Base-by-base conservation (phyloP, 495 filamentous ascomycete species). In the Echria macrotheca region DNA sequence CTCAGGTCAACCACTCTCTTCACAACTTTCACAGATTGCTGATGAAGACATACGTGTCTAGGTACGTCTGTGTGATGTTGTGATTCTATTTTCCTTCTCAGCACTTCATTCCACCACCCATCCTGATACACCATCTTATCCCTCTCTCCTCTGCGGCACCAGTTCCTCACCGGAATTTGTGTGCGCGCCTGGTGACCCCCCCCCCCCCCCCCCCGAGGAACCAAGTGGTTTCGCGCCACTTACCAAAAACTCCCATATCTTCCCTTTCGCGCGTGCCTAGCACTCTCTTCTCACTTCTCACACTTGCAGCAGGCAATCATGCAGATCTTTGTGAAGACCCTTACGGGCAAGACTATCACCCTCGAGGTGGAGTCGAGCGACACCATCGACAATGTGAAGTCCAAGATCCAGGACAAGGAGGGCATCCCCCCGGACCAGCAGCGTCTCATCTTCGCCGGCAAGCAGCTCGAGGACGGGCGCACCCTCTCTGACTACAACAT, bases 301-400 rank as follows among this genome's bases (percentile, higher is more conserved):
- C n/a, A n/a, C n/a, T n/a, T n/a, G n/a, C n/a, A 58, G 47, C 55
- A 76, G 76, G 77, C 74, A 76, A 77, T 75, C 76, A 97, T 97
- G 93, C 91, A 97, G 85, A 97, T 96, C 78, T 96, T 98, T 85
- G 93, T 97, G 70, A 97, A 97, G 81, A 97, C 93, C 89, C 91
- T 98, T 55, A 97, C 94, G 86, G 93, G 93, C 69, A 99, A 97
- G 85, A 99, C 93, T 69, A 97, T 97, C 85, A 99, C 93, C 87
- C 94, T 99, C 66, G 93, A 99, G 91, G 94, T 97, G 75, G 93
- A 97, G 86, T 96, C 91, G 52, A 89, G 83, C 63, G 94, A 99
- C 76, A 97, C 91, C 66, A 97, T 99, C 73, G 94, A 97, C 82
- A 97, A 96, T 87, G 93, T 98, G 78, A 98, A 98, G 82, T 86